Conservation (phyloP, 345 rosid genomes). For the Xanthoceras sorbifolium region DNA sequence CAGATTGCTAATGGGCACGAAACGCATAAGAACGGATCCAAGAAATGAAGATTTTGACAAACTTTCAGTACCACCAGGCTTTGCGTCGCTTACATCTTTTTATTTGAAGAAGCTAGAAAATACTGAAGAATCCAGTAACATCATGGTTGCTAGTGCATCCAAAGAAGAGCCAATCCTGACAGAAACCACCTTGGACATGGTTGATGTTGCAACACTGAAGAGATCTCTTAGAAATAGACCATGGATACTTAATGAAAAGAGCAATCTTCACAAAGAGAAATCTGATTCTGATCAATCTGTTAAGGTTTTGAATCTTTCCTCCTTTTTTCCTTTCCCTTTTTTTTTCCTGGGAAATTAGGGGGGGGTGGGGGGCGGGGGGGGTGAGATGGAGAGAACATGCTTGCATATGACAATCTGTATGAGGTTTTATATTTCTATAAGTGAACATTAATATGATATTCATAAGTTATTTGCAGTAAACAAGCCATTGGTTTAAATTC, state of each 20-base stretch:
- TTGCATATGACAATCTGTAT: not conserved
- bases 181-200: not conserved
- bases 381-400: not conserved
- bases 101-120: constrained; percentile 36
- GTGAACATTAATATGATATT: not conserved
- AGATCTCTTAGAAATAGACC: constrained; percentile 32
- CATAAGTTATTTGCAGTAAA: not conserved
- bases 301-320: constrained; percentile 24
- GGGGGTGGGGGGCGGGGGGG: not conserved
- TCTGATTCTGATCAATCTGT: constrained; percentile 19
- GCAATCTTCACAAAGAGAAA: constrained; percentile 22
- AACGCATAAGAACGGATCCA: not conserved
- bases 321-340: not conserved
- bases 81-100: constrained; percentile 48
- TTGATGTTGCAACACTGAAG: constrained; percentile 25
- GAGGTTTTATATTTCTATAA: not conserved
- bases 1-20: constrained; percentile 27
- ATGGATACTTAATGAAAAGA: constrained; percentile 36
- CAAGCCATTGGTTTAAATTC: not conserved
- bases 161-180: not conserved
- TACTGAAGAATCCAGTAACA: constrained; percentile 17
- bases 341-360: not conserved
- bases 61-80: constrained; percentile 40
- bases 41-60: constrained; percentile 7
- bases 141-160: constrained; percentile 4